Evolutionary conservation across 2,329 filamentous ascomycete species (phyloP).

Genomic region (Dothidotthia symphoricarpi): DNA sequence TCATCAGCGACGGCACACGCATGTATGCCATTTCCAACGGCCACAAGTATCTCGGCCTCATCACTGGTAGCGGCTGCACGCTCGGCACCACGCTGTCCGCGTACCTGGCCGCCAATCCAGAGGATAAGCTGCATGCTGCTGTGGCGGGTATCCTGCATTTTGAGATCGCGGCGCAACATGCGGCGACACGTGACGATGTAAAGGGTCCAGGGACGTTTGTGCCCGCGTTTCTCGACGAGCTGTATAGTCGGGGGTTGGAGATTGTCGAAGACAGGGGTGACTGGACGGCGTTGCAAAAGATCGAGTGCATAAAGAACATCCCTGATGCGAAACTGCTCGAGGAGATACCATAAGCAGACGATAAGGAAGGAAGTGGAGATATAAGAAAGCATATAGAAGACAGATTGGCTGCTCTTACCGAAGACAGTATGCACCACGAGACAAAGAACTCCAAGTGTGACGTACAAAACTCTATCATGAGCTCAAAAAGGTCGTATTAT

Average conservation of each 20-base stretch:
- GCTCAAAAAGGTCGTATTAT: no score
- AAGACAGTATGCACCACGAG: no score
- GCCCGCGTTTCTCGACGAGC: conserved; percentile 76
- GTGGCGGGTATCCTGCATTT: conserved; percentile 74
- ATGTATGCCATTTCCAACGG: conserved; percentile 74
- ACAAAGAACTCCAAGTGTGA: no score
- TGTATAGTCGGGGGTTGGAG: conserved; percentile 42
- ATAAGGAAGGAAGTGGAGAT: conserved; percentile 3
- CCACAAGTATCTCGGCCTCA: conserved; percentile 64
- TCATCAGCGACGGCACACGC: conserved; percentile 70
- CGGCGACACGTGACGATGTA: conserved; percentile 59
- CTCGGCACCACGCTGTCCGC: conserved; percentile 79
- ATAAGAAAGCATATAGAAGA: not conserved
- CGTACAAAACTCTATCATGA: no score
- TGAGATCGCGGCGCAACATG: conserved; percentile 72
- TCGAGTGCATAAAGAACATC: conserved; percentile 20
- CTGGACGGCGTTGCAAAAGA: conserved; percentile 14
- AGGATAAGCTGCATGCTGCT: conserved; percentile 60
- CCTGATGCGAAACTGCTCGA: conserved; percentile 21
- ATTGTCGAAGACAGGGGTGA: conserved; percentile 12
- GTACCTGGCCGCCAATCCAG: conserved; percentile 56
- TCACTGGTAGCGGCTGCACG: conserved; percentile 78
- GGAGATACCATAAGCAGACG: conserved; percentile 1
- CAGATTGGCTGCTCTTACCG: no score
- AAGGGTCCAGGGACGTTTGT: conserved; percentile 83